These are phyloP conservation scores for Ophiostoma montium DNA, from an alignment of 2,329 filamentous ascomycete genomes.

Conservation along the genomic window DNA sequence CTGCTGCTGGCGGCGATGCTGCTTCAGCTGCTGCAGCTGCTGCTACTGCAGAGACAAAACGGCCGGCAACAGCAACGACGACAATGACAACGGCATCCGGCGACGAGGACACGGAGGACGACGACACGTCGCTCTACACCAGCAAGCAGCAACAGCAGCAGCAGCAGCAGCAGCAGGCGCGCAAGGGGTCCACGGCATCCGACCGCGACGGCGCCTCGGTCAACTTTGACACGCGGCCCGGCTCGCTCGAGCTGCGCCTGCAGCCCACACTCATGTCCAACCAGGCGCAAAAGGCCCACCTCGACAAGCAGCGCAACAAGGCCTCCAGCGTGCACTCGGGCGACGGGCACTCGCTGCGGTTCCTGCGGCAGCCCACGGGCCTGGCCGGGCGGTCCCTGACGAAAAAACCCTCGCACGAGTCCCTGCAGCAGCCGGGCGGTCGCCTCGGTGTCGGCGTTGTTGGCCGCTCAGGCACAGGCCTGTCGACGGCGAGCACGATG, in stretches of 20 bases:
- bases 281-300: constrained; percentile 23
- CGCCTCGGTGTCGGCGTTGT: constrained; percentile 22
- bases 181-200: constrained; percentile 17
- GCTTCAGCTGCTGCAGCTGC: too few relatives aligned
- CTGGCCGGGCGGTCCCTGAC: constrained; percentile 13
- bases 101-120: constrained; percentile 24
- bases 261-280: constrained; percentile 61
- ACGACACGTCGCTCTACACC: constrained; percentile 23
- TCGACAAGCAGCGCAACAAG: constrained; percentile 32
- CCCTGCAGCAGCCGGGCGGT: constrained; percentile 27
- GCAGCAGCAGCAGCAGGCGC: constrained; percentile 6
- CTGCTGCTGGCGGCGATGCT: too few relatives aligned
- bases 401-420: constrained; percentile 44
- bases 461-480: constrained; percentile 33
- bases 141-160: too few relatives aligned
- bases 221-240: constrained; percentile 45
- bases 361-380: constrained; percentile 29
- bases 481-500: too few relatives aligned
- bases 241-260: constrained; percentile 68
- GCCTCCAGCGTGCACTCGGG: constrained; percentile 33
- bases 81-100: constrained; percentile 28
- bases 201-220: constrained; percentile 25
- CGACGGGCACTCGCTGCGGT: constrained; percentile 35
- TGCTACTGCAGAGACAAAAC: too few relatives aligned
- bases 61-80: neutral